Conservation (phyloP, 148 eudicot species). For the Chenopodium berlandieri region DNA sequence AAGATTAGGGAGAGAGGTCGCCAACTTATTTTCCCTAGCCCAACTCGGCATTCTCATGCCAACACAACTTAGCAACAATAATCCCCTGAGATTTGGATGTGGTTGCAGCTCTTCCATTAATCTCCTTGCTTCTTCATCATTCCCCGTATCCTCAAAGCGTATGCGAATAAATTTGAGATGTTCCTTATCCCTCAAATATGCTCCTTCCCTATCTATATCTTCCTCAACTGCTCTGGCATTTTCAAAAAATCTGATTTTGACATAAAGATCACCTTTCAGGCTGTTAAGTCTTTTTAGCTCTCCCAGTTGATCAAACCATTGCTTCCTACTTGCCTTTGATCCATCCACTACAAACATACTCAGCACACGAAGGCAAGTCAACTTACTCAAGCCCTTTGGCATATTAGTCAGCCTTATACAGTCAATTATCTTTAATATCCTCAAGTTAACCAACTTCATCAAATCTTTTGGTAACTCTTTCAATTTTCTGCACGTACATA, state of each 20-base stretch:
- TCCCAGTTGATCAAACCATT: not conserved
- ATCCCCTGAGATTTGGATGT: slow-evolving; percentile 1
- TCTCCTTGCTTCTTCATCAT: no score
- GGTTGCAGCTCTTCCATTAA: slow-evolving; percentile 15
- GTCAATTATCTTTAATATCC: not conserved
- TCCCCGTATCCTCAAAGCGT: not conserved
- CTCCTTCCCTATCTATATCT: not conserved
- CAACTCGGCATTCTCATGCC: slow-evolving; percentile 24
- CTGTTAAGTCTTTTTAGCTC: not conserved
- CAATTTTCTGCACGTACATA: not conserved
- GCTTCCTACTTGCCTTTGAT: not conserved
- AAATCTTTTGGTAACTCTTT: slow-evolving; percentile 8
- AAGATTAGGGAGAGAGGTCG: not conserved
- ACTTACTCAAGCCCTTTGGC: slow-evolving; percentile 17
- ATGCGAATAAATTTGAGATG: not conserved
- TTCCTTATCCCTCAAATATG: slow-evolving; percentile 6
- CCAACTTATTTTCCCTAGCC: not conserved
- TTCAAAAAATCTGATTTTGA: no score
- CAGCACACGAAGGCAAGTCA: not conserved
- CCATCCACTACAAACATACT: slow-evolving; percentile 4
- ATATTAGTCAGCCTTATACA: not conserved
- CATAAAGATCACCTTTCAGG: not conserved
- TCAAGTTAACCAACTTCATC: not conserved
- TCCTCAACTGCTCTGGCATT: no score
- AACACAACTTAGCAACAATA: not conserved